Evolutionary conservation across 257 asterid species (phyloP), one percentile per base, ranked within the genome.

Genomic region (Gentiana dahurica): DNA sequence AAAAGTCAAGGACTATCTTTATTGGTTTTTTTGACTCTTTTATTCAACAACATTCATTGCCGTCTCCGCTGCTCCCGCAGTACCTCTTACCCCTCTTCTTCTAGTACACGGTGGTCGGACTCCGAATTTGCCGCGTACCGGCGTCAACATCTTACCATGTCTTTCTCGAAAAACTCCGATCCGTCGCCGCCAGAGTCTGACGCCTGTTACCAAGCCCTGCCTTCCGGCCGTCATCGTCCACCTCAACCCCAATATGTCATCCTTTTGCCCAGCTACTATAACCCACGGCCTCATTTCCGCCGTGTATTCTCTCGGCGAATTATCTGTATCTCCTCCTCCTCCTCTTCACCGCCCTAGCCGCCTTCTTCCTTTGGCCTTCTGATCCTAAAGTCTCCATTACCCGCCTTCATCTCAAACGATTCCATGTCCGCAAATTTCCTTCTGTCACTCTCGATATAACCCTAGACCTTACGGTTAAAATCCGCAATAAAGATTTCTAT

Each of bases 331-430:
- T 63, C 81, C 32, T 69, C 48, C 51, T 70, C 44, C n/a, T 76
- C 61, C 69, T 85, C 79, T 71, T 84, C 78, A 73, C 82, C 67
- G 65, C 66, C 54, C 78, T 81, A 55, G 78, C 82, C 62, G 61
- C 62, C 12, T 84, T 77, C 70, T 58, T 92, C 59, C 65, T 92
- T 62, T 92, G 84, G 87, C 99, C 99, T 0, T 81, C 94, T 59
- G 77, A 83, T 50, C 99, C 99, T 2, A 58, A 75, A 0, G 64
- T 92, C 67, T 75, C 92, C 60, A 49, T 88, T 54, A 83, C 76
- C n/a, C 87, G 89, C 54, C 65, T 88, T 62, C 77, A 54, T 51
- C 87, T 92, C 66, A 75, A 77, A 32, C 71, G 70, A 77, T 71
- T 92, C 62, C 71, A 61, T 34, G 43, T 88, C 71, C 82, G 77